Evolutionary conservation across 1,139 yeast species (phyloP), one percentile per base, ranked within the genome.

Genomic region (Hyphopichia pseudoburtonii): DNA sequence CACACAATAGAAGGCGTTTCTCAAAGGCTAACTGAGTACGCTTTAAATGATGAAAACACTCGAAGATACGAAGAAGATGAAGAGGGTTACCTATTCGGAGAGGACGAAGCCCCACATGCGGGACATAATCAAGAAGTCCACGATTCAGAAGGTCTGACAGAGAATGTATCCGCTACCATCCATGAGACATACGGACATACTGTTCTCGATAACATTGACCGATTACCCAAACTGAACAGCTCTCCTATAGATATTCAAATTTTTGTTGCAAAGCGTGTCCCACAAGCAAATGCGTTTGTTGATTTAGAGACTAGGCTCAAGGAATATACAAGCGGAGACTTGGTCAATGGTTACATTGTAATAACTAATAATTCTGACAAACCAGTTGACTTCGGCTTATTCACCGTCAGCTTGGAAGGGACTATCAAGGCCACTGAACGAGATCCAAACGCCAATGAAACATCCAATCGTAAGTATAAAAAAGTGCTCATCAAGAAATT

Each of bases 331-430:
- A 59, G 64, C 38, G 75, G 74, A 2, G 72, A 64, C 37, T 45
- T 61, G 30, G 67, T 64, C 1, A 61, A 62, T 43, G 73, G 73
- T 3, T 66, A 64, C 41, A 62, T 68, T 4, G 43, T 62, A 3
- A 68, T 72, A 7, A 60, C 67, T 36, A 72, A 72, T 42, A 66
- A 61, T 2, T 59, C 71, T 17, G 59, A 62, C 35, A 46, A 52
- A 14, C 72, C 73, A 1, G 64, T 70, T 8, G 61, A 64, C 37
- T 72, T 72, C 48, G 78, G 76, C 1, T 46, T 71, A 11, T 72
- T 72, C 43, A 66, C 69, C 3, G 76, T 71, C 1, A 64, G 72
- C n/a, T 52, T 72, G 26, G 77, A 72, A 48, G 75, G 77, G 2
- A 70, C 76, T 0, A 54, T 69, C 25, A 71, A 70, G 41, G 60